These are phyloP conservation scores for Sarocladium oryzae DNA, from an alignment of 2,329 filamentous ascomycete genomes.

Conservation along the genomic window DNA sequence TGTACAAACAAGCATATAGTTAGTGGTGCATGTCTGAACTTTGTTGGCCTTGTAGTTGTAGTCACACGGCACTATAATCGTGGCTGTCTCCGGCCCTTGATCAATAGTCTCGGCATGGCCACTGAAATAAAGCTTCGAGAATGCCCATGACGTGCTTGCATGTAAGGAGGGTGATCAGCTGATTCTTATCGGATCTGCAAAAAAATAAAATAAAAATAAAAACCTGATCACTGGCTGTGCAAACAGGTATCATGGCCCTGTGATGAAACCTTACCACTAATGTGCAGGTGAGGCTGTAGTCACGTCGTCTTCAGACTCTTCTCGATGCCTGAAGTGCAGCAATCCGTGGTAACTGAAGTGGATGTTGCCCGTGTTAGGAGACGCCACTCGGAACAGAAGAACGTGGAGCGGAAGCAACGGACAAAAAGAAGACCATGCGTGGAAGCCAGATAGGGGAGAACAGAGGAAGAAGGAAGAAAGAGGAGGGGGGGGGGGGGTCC, in stretches of 20 bases:
- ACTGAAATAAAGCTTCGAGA: not conserved
- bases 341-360: not conserved
- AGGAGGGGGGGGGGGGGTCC: not conserved
- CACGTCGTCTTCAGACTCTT: not conserved
- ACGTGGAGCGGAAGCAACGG: constrained; percentile 6
- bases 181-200: not conserved
- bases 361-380: not conserved
- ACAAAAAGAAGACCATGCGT: not conserved
- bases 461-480: too few relatives aligned
- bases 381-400: not conserved
- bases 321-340: not conserved
- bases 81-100: not conserved
- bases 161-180: not conserved
- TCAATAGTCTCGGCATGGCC: not conserved
- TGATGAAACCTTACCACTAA: too few relatives aligned
- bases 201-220: too few relatives aligned
- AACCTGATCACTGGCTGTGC: too few relatives aligned
- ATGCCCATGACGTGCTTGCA: not conserved
- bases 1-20: too few relatives aligned
- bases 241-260: too few relatives aligned
- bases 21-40: too few relatives aligned
- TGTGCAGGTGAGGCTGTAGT: not conserved
- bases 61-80: not conserved
- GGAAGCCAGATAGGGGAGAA: too few relatives aligned
- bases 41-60: too few relatives aligned